Conservation (phyloP, 108 stramenopile species). For the Cyclotella sp. region DNA sequence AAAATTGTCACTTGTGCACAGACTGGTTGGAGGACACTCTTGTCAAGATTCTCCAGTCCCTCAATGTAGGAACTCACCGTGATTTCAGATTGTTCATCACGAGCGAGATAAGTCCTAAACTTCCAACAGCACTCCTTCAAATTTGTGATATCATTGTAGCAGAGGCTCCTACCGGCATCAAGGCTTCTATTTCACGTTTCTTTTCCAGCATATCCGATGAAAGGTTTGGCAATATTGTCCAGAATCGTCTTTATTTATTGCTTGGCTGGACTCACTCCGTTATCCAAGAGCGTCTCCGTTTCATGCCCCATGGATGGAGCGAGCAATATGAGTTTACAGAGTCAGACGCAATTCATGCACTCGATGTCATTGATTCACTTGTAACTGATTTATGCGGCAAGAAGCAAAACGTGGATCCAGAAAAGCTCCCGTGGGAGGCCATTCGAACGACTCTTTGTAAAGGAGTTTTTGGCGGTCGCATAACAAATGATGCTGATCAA, state of each 20-base stretch:
- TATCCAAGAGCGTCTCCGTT: conserved; percentile 95
- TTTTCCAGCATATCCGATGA: conserved; percentile 78
- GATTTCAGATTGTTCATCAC: conserved; percentile 94
- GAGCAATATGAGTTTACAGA: conserved; percentile 96
- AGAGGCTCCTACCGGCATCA: conserved; percentile 95
- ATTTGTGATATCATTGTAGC: conserved; percentile 87
- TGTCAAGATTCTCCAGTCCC: conserved; percentile 93
- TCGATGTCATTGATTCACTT: conserved; percentile 90
- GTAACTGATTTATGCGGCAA: conserved; percentile 60
- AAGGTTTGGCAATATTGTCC: conserved; percentile 65
- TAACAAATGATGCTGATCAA: conserved; percentile 75
- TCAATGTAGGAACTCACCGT: conserved; percentile 66
- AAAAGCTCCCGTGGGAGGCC: conserved; percentile 90
- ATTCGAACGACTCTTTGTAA: conserved; percentile 78
- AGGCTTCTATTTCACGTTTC: conserved; percentile 91
- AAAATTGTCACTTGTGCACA: conserved; percentile 97
- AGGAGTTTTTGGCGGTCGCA: conserved; percentile 84
- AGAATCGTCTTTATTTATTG: conserved; percentile 89
- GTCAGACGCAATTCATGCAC: conserved; percentile 92
- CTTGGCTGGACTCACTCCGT: conserved; percentile 97
- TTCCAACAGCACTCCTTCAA: conserved; percentile 83
- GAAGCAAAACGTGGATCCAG: conserved; percentile 66
- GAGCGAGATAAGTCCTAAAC: conserved; percentile 87
- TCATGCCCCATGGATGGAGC: conserved; percentile 94
- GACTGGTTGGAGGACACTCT: conserved; percentile 95